These are phyloP conservation scores for Helianthus tuberosus DNA, from an alignment of 129 eudicot species.

Conservation along the genomic window DNA sequence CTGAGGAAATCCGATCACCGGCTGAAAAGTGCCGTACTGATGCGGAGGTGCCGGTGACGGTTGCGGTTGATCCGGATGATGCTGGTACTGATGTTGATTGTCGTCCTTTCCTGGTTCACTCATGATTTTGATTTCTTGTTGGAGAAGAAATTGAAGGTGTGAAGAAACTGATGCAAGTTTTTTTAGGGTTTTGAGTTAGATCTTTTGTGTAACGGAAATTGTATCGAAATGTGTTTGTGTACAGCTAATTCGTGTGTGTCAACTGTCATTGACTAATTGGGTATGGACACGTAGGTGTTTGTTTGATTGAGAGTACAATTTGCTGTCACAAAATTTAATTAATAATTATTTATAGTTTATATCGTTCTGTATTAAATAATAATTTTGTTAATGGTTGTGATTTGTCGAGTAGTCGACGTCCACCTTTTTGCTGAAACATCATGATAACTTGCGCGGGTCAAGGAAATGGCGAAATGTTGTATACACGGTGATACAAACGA, in stretches of 20 bases:
- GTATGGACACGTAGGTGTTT: slow-evolving; percentile 28
- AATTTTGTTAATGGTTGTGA: background rate
- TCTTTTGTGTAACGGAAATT: slow-evolving; percentile 14
- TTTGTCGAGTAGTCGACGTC: background rate
- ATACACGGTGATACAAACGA: too few species aligned
- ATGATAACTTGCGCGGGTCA: too few species aligned
- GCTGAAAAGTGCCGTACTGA: slow-evolving; percentile 80
- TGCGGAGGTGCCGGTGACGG: slow-evolving; percentile 44
- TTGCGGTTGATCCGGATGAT: slow-evolving; percentile 31
- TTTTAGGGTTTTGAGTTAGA: slow-evolving; percentile 35
- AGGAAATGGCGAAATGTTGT: too few species aligned
- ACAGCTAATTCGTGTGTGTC: slow-evolving; percentile 15
- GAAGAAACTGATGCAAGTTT: background rate
- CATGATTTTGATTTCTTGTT: slow-evolving; percentile 34
- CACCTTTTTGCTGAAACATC: too few species aligned
- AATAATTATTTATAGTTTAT: background rate
- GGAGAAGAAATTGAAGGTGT: background rate
- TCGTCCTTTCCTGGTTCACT: slow-evolving; percentile 54
- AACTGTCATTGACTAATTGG: slow-evolving; percentile 18
- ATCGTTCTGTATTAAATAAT: background rate
- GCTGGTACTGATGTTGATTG: slow-evolving; percentile 29
- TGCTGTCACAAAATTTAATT: background rate
- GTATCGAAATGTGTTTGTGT: slow-evolving; percentile 2
- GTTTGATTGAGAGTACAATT: background rate
- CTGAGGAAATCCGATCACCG: slow-evolving; percentile 88